Evolutionary conservation across 345 rosid genomes (phyloP).

Genomic region (Eucalyptus sp.): DNA sequence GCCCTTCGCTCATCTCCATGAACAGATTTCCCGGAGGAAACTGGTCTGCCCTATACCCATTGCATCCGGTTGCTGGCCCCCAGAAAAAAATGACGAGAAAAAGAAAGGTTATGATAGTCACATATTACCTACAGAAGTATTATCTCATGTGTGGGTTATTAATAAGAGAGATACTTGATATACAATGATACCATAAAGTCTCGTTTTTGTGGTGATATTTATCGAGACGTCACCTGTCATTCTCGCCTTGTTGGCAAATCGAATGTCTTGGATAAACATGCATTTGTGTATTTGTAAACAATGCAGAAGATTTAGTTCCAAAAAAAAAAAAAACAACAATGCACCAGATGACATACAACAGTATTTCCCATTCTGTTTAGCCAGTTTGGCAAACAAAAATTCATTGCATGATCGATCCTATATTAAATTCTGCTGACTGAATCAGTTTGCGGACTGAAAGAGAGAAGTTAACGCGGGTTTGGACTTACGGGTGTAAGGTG

Average conservation of each 20-base stretch:
- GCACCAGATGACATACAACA: not conserved
- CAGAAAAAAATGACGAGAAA: not conserved
- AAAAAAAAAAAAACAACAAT: too few species aligned
- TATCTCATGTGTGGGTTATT: not conserved
- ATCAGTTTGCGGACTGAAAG: not conserved
- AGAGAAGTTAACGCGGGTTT: not conserved
- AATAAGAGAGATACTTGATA: not conserved
- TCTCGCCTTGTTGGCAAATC: not conserved
- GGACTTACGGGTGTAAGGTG: conserved; percentile 9
- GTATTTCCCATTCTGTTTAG: not conserved
- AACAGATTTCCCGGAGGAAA: conserved; percentile 8
- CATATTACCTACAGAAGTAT: not conserved
- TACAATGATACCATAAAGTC: not conserved
- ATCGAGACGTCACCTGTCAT: not conserved
- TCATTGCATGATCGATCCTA: not conserved
- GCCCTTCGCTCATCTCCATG: conserved; percentile 11
- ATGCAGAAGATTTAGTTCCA: too few species aligned
- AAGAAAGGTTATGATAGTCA: not conserved
- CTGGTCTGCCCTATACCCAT: conserved; percentile 14
- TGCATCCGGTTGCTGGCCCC: conserved; percentile 5
- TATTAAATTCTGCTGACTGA: not conserved
- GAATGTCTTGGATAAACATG: not conserved
- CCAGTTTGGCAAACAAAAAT: not conserved
- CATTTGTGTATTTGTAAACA: not conserved
- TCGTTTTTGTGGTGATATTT: not conserved